Conservation (phyloP, 1,139 yeast species). For the Saccharomyces pastorianus region DNA sequence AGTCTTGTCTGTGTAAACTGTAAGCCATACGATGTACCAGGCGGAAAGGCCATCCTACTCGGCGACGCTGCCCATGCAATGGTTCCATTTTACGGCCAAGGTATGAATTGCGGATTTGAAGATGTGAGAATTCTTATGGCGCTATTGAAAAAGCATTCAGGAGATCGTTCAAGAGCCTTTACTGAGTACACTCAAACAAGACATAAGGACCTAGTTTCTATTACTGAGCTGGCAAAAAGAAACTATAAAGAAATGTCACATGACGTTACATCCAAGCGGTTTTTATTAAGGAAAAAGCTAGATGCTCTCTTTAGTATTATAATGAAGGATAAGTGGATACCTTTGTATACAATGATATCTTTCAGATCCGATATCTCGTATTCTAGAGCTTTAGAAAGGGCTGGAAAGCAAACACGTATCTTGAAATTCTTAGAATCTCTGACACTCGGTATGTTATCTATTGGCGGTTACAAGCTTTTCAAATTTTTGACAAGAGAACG, state of each 20-base stretch:
- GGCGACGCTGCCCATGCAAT: constrained; percentile 96
- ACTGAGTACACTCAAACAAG: constrained; percentile 49
- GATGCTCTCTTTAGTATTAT: constrained; percentile 57
- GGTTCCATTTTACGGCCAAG: constrained; percentile 97
- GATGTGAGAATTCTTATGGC: constrained; percentile 66
- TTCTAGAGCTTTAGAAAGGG: constrained; percentile 56
- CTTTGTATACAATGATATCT: constrained; percentile 86
- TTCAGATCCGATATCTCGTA: constrained; percentile 79
- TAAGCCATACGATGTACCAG: constrained; percentile 53
- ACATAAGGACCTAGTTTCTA: constrained; percentile 62
- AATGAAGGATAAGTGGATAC: constrained; percentile 63
- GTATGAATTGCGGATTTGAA: constrained; percentile 94
- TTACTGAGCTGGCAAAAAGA: constrained; percentile 67
- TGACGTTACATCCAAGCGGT: constrained; percentile 59
- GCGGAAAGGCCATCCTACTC: constrained; percentile 57
- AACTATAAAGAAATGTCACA: constrained; percentile 87
- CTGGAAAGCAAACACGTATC: constrained; percentile 39
- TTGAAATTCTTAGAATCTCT: constrained; percentile 14
- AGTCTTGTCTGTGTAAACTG: constrained; percentile 63
- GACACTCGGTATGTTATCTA: constrained; percentile 8
- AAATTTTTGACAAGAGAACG: neutral
- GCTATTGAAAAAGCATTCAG: constrained; percentile 40
- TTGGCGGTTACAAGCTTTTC: constrained; percentile 5
- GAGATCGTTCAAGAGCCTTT: constrained; percentile 47
- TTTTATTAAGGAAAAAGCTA: constrained; percentile 55